phyloP scores from a whole-genome alignment of 345 rosid genomes.

The Gossypium raimondii region DNA sequence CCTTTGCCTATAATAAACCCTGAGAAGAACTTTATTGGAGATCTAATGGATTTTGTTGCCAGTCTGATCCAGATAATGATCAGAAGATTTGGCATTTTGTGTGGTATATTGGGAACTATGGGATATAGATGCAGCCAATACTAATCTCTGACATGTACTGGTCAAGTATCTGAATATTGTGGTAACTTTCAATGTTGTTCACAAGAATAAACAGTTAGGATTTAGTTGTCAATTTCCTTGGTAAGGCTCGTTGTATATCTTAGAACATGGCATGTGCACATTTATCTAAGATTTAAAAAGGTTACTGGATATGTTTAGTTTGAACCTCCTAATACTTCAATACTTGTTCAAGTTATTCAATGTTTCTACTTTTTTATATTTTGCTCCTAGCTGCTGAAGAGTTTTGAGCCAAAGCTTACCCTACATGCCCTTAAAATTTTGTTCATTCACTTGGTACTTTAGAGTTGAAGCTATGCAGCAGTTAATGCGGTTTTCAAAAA shows the following conservation, averaged over 20 bases:
- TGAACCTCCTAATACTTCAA: not conserved
- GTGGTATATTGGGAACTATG: not conserved
- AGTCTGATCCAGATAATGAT: not conserved
- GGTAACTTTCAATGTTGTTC: not conserved
- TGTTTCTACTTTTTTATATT: not conserved
- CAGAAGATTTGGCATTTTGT: not conserved
- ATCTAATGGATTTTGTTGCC: not conserved
- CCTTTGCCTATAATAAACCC: not conserved
- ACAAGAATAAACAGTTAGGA: not conserved
- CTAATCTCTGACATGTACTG: not conserved
- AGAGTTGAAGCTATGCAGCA: not conserved
- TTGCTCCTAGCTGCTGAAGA: not conserved
- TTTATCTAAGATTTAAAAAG: not conserved
- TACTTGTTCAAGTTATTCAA: not conserved
- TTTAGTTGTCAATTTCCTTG: not conserved
- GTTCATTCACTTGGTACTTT: not conserved
- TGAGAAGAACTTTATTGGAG: not conserved
- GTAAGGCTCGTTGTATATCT: not conserved
- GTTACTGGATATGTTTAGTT: not conserved
- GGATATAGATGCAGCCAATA: not conserved
- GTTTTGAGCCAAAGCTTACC: slow-evolving; percentile 1
- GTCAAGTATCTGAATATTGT: not conserved
- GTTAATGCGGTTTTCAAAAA: not conserved
- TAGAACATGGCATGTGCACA: not conserved
- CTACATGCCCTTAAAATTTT: not conserved